Evolutionary conservation across 352 stramenopile genomes (phyloP).

Genomic region (Blastocystis hominis): DNA sequence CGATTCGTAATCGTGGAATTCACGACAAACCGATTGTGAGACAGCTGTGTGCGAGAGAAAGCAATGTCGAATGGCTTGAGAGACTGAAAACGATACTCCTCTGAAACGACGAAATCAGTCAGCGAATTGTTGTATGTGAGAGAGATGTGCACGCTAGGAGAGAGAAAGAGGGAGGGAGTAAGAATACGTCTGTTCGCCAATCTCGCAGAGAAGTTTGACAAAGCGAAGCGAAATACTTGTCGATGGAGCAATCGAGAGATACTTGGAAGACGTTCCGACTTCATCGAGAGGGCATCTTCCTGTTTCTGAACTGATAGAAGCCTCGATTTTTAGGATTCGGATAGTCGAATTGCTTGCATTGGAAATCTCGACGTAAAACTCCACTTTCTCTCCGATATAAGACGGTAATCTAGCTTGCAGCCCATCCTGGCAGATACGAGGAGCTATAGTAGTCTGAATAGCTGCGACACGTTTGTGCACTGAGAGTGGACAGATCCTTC

Average conservation of each 20-base stretch:
- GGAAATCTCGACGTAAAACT: background rate
- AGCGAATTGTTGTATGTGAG: slow-evolving; percentile 29
- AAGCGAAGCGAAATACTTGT: slow-evolving; percentile 8
- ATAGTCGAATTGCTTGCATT: slow-evolving; percentile 1
- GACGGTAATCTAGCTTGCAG: background rate
- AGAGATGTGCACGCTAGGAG: background rate
- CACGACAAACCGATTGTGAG: background rate
- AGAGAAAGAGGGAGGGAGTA: background rate
- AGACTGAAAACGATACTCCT: background rate
- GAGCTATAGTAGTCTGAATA: background rate
- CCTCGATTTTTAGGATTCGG: background rate
- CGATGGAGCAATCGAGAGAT: background rate
- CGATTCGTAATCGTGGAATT: slow-evolving; percentile 17
- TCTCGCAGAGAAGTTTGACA: background rate
- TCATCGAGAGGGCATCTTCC: background rate
- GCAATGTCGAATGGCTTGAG: slow-evolving; percentile 20
- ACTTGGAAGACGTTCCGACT: background rate
- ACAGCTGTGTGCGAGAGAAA: slow-evolving; percentile 4
- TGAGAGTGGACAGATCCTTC: background rate
- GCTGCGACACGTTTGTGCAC: background rate
- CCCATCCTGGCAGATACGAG: background rate
- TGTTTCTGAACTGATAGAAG: background rate
- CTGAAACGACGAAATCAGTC: background rate
- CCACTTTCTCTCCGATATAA: slow-evolving; percentile 36
- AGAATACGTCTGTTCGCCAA: background rate